These are phyloP conservation scores for Halocafeteria seosinensis DNA, from an alignment of 108 stramenopile species.

Conservation along the genomic window DNA sequence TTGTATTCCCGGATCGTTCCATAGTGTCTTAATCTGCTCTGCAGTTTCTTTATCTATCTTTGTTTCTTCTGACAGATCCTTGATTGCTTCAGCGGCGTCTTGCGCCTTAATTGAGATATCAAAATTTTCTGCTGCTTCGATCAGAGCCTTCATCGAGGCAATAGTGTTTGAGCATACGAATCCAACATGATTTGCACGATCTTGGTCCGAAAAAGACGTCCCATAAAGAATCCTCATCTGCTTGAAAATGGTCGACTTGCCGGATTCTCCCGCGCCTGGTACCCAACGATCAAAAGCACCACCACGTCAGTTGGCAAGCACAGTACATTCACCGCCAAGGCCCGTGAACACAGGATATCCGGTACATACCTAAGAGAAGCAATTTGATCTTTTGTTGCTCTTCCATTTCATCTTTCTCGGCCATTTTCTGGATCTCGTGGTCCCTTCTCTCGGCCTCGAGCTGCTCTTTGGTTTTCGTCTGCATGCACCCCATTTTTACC, in stretches of 20 bases:
- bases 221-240: slow-evolving; percentile 31
- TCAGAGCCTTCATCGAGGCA: background rate
- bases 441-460: background rate
- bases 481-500: background rate
- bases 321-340: background rate
- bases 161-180: background rate
- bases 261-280: slow-evolving; percentile 28
- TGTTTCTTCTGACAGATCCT: background rate
- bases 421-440: background rate
- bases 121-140: background rate
- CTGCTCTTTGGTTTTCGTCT: background rate
- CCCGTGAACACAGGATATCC: background rate
- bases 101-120: background rate
- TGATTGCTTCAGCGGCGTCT: background rate
- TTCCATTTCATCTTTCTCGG: background rate
- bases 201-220: slow-evolving; percentile 8
- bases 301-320: background rate
- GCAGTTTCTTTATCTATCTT: slow-evolving; percentile 22
- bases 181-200: background rate
- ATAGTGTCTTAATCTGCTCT: slow-evolving; percentile 1
- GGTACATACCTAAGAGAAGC: slow-evolving; percentile 45
- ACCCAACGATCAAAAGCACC: background rate
- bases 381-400: slow-evolving; percentile 58
- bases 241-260: slow-evolving; percentile 33
- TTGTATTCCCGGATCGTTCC: slow-evolving; percentile 14